Percentiles rank a stretch among this genome's conserved stretches.
Evolutionary conservation across 306 rosid genomes (phyloP).

Genomic region (apple (Malus domestica)): DNA sequence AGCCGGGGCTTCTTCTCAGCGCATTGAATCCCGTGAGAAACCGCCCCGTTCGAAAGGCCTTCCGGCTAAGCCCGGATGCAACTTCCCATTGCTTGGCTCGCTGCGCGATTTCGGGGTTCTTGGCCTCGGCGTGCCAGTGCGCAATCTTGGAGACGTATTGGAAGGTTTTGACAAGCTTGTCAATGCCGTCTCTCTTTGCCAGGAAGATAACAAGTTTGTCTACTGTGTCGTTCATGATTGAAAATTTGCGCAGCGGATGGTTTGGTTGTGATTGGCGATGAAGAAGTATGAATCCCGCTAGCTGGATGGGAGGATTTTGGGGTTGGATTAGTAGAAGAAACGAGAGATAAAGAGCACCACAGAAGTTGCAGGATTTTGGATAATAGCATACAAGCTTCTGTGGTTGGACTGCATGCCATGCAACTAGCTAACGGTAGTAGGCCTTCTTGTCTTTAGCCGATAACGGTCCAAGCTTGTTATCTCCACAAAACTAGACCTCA

Average conservation of each 20-base stretch:
- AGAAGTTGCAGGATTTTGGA: slow-evolving; percentile 39
- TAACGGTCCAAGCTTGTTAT: background rate
- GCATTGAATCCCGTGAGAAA: slow-evolving; percentile 77
- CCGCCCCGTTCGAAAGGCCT: slow-evolving; percentile 80
- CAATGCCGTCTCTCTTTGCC: slow-evolving; percentile 94
- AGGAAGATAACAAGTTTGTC: slow-evolving; percentile 87
- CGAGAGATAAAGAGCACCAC: slow-evolving; percentile 44
- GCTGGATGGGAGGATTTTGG: background rate
- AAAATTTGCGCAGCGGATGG: background rate
- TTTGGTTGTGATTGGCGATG: background rate
- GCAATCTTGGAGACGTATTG: slow-evolving; percentile 82
- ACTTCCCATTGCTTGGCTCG: slow-evolving; percentile 79
- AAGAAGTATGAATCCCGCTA: background rate
- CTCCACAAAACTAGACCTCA: background rate
- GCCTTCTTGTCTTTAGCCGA: background rate
- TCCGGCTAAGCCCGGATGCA: slow-evolving; percentile 77
- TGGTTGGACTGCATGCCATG: slow-evolving; percentile 32
- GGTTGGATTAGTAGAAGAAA: background rate
- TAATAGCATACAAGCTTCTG: slow-evolving; percentile 27
- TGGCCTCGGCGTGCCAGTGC: slow-evolving; percentile 61
- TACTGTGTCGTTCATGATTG: slow-evolving; percentile 60
- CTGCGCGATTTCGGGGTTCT: slow-evolving; percentile 36
- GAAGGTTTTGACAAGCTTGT: slow-evolving; percentile 95
- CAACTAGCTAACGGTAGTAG: slow-evolving; percentile 15
- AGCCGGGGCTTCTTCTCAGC: slow-evolving; percentile 63